Evolutionary conservation across 768 basidiomycete species (phyloP), one percentile per base, ranked within the genome.

Genomic region (Crassisporium funariophilum): DNA sequence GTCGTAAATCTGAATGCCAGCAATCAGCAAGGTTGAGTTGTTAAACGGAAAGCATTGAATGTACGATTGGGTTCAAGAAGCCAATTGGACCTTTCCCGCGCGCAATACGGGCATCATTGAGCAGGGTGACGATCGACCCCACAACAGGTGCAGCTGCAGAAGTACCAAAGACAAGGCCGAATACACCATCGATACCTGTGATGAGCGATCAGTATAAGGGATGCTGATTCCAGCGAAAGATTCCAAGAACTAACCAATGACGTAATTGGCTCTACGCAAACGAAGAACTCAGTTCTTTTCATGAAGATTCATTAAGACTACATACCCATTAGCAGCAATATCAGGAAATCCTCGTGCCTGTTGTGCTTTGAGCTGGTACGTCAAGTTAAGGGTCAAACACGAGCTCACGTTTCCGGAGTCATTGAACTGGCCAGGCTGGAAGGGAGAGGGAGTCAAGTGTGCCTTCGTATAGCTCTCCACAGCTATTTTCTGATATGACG

Each of bases 61-160:
- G 42, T 40, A 76, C 73, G 4, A 59, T 45, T 20, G 73, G 75
- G 43, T 79, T 78, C 16, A 79, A 70, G 49, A 78, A 79, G 4
- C 78, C 80, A 27, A 82, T 66, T 0, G 78, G 59, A 0, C 53
- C 44, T 53, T 79, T 80, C 5, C 67, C 65, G 3, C 4, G 4
- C 2, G 69, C 66, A 19, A 82, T 56, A 2, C 79, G 71, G 0
- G 74, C 78, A 49, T 81, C 81, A 44, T 81, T 81, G 40, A 81
- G 62, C 62, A 79, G 58, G 2, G 80, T 65, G 22, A 81, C 67
- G 33, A 81, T 75, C 1, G 75, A 68, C 3, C 52, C 58, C 31
- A 61, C 48, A 19, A 75, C 73, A 5, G 78, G 76, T 1, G 73
- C 15, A 2, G 73, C 45, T 0, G 73, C 72, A 2, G 73, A 75